Evolutionary conservation across 805 yeast species (phyloP), one percentile per base, ranked within the genome.

Genomic region (Millerozyma miso): DNA sequence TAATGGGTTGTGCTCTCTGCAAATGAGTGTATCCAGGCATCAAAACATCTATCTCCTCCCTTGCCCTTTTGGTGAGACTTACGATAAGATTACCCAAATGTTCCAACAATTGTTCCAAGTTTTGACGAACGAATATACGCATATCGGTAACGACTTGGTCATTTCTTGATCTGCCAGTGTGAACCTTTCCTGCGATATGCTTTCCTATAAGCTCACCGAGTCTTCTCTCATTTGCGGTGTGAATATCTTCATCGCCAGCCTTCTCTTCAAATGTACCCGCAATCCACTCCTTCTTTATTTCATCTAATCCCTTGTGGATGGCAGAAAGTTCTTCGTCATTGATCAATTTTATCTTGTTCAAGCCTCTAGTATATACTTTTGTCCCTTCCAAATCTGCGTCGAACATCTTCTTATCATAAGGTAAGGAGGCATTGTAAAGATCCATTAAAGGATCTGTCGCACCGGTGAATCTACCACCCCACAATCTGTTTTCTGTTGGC

Each of bases 1-100:
- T 81, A 59, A 93, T 93, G n/a, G 99, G 99, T 69, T 90, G 99
- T 1, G 98, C 98, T 63, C 96, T 85, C 74, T 93, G 99, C 62
- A 93, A 73, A 70, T 93, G 99, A 12, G 99, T 93, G 71, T 93
- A 93, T 35, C 99, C 99, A 8, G 99, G 99, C 98, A 93, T 93
- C 59, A 93, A 76, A 15, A 85, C 85, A 54, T 85, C 95, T 46
- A 93, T 86, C 68, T 93, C 99, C 29, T 74, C 62, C 56, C 80
- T 83, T 4, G 95, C 97, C 59, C 99, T 80, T 43, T 73, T 73
- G 35, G 81, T 58, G 52, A 93, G 76, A 15, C 83, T 83, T 47
- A 69, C 61, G 59, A 91, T 83, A 46, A 91, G 76, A n/a, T 65
- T 67, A 45, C 74, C 77, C 52, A 85, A 71, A 44, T 78, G 69